These are phyloP conservation scores for Tolypocladium tropicale DNA, from an alignment of 2,329 filamentous ascomycete genomes.

Conservation along the genomic window DNA sequence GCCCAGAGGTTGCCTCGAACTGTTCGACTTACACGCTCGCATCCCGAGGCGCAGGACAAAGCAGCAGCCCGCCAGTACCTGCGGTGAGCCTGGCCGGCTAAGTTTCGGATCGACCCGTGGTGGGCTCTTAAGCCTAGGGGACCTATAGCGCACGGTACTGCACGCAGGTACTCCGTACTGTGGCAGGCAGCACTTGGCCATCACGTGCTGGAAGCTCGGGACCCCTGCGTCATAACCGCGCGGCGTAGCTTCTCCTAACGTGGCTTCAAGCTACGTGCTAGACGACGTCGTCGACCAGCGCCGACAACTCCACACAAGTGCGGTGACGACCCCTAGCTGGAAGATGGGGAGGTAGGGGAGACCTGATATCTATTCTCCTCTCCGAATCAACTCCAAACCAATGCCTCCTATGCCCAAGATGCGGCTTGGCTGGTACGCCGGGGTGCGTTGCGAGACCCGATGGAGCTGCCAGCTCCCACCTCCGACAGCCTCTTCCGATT, in stretches of 20 bases:
- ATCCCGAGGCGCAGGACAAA: too few relatives aligned
- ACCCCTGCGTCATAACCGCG: not conserved
- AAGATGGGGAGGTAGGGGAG: not conserved
- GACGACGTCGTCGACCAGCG: not conserved
- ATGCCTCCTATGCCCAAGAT: slow-evolving; percentile 31
- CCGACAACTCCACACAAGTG: not conserved
- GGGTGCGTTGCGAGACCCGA: slow-evolving; percentile 32
- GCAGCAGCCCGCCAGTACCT: too few relatives aligned
- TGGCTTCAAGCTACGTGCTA: not conserved
- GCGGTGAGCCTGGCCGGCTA: not conserved
- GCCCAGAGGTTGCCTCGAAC: too few relatives aligned
- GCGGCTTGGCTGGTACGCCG: slow-evolving; percentile 51
- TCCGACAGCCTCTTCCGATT: slow-evolving; percentile 3
- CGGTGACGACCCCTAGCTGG: not conserved
- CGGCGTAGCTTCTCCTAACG: not conserved
- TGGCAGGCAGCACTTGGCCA: not conserved
- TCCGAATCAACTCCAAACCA: not conserved
- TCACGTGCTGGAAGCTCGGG: not conserved
- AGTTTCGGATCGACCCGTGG: not conserved
- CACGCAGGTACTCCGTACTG: too few relatives aligned
- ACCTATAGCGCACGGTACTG: too few relatives aligned
- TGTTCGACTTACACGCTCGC: too few relatives aligned
- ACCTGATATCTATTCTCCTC: not conserved
- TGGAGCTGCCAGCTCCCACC: not conserved
- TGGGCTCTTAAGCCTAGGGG: too few relatives aligned